These are phyloP conservation scores for Diplodia sapinea DNA, from an alignment of 2,329 filamentous ascomycete genomes.

Conservation along the genomic window DNA sequence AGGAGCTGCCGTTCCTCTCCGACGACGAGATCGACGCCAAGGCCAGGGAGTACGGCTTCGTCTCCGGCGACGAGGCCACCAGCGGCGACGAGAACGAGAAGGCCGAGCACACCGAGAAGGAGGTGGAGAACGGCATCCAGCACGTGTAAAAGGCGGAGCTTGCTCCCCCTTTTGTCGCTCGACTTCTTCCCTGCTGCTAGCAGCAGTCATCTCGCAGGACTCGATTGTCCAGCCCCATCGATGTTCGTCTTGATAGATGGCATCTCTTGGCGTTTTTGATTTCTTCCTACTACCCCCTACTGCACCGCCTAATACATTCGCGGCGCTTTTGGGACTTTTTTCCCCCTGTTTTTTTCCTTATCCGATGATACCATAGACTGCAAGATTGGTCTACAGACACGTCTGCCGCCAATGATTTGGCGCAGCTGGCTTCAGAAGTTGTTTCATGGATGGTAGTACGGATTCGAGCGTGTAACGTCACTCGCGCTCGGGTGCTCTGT, in stretches of 20 bases:
- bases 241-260: neutral
- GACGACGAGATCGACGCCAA: slow-evolving; percentile 61
- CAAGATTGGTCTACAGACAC: slow-evolving; percentile 1
- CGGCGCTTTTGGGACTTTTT: neutral
- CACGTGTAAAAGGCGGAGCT: slow-evolving; percentile 30
- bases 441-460: neutral
- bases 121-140: slow-evolving; percentile 30
- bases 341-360: neutral
- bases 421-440: slow-evolving; percentile 6
- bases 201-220: neutral
- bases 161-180: neutral
- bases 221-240: neutral
- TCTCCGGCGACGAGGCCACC: slow-evolving; percentile 36
- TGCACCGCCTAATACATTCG: slow-evolving; percentile 10
- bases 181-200: neutral
- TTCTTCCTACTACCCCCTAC: neutral
- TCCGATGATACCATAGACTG: slow-evolving; percentile 28
- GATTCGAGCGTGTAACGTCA: neutral
- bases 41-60: slow-evolving; percentile 45
- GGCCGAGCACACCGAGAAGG: slow-evolving; percentile 32
- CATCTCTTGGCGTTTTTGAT: slow-evolving; percentile 7
- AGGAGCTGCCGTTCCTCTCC: slow-evolving; percentile 61
- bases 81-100: slow-evolving; percentile 26
- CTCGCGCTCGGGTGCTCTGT: neutral
- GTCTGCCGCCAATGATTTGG: slow-evolving; percentile 19